Percentiles rank a stretch among this genome's conserved stretches.
These are phyloP conservation scores for Hyphodiscus hymeniophilus DNA, from an alignment of 495 filamentous ascomycete species.

Conservation along the genomic window DNA sequence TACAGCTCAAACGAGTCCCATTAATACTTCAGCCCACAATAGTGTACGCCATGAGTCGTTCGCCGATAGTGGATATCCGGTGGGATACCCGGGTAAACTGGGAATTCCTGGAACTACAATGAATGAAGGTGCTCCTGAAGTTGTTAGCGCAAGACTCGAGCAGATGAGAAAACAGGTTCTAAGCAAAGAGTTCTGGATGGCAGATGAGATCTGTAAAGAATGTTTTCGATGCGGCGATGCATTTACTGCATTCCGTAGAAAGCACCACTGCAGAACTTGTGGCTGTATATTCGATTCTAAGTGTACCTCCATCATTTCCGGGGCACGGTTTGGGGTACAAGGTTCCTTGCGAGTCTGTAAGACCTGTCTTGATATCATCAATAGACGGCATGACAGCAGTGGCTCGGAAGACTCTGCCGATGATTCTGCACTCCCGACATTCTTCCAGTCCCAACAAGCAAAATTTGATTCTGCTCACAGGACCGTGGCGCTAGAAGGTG, in stretches of 20 bases:
- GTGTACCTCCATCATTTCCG: constrained; percentile 84
- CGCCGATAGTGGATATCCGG: constrained; percentile 24
- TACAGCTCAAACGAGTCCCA: constrained; percentile 40
- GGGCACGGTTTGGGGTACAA: constrained; percentile 77
- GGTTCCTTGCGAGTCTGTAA: constrained; percentile 87
- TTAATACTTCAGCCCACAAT: constrained; percentile 47
- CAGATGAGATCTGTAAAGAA: constrained; percentile 95
- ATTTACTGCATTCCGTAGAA: constrained; percentile 89
- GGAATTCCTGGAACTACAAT: constrained; percentile 45
- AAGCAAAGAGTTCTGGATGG: constrained; percentile 98
- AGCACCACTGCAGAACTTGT: constrained; percentile 91
- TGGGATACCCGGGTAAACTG: constrained; percentile 22
- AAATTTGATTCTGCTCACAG: constrained; percentile 28
- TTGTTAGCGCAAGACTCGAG: constrained; percentile 52
- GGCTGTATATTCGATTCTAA: constrained; percentile 98
- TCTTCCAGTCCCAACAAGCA: constrained; percentile 38
- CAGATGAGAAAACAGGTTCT: constrained; percentile 76
- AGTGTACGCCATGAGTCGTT: constrained; percentile 45
- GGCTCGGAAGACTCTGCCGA: constrained; percentile 76
- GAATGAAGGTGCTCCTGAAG: constrained; percentile 48
- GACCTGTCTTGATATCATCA: constrained; percentile 87
- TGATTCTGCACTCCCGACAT: constrained; percentile 47
- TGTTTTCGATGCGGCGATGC: constrained; percentile 87
- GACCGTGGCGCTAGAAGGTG: constrained; percentile 19
- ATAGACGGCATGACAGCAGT: constrained; percentile 81